phyloP scores from a whole-genome alignment of 331 rosid species.

The Malus hybrid region DNA sequence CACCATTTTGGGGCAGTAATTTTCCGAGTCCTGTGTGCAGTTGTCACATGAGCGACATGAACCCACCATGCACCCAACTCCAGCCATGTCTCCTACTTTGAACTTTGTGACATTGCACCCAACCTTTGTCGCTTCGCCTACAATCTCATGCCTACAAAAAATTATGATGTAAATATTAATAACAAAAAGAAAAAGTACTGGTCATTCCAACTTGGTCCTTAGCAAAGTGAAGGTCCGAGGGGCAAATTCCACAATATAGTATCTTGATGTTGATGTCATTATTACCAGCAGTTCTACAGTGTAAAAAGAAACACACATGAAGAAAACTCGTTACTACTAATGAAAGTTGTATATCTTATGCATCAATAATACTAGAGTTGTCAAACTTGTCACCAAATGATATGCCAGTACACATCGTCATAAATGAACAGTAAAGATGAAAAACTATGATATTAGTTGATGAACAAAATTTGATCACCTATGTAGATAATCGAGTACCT shows the following conservation, averaged over 20 bases:
- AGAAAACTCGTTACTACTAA: no score
- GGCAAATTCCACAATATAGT: constrained; percentile 16
- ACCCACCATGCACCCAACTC: no score
- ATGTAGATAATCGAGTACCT: neutral
- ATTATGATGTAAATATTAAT: no score
- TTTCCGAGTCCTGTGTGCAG: constrained; percentile 13
- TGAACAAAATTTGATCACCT: no score
- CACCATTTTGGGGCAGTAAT: constrained; percentile 7
- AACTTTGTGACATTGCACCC: constrained; percentile 27
- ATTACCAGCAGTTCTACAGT: no score
- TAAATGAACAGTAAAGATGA: no score
- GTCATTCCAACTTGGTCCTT: neutral
- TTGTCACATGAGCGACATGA: constrained; percentile 18
- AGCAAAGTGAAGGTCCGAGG: neutral
- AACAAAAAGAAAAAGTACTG: neutral
- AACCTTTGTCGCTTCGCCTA: constrained; percentile 23
- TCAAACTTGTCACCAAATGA: no score
- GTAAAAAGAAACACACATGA: no score
- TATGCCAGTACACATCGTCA: no score
- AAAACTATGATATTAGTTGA: no score
- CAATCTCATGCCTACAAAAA: constrained; percentile 27
- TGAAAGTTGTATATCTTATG: no score
- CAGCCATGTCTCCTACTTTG: constrained; percentile 23
- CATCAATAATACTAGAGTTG: no score
- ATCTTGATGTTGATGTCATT: constrained; percentile 8